Evolutionary conservation across 257 asterid species (phyloP).

Genomic region (Solanum dulcamara): DNA sequence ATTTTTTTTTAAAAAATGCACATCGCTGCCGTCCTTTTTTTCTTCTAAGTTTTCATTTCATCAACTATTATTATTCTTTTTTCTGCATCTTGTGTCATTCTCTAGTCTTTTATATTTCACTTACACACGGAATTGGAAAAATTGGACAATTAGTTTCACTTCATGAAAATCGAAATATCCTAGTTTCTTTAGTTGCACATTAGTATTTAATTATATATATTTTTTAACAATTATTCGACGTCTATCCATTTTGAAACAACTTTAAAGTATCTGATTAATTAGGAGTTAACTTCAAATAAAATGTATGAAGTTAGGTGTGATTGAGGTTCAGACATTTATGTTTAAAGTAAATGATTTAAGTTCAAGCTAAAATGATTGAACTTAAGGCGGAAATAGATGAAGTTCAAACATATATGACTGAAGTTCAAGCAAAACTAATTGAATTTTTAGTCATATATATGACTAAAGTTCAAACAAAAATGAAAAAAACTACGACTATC

Average conservation of each 20-base stretch:
- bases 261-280: no score
- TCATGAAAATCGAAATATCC: not conserved
- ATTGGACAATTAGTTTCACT: not conserved
- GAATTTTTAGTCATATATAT: not conserved
- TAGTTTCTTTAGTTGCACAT: not conserved
- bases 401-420: not conserved
- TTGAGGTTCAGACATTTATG: no score
- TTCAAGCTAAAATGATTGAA: not conserved
- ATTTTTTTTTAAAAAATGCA: no score
- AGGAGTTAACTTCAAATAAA: no score
- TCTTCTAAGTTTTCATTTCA: not conserved
- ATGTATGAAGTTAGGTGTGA: no score
- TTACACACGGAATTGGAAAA: slow-evolving; percentile 29
- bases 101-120: not conserved
- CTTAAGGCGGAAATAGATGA: no score
- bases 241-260: no score
- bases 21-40: no score
- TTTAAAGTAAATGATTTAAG: no score
- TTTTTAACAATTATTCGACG: no score
- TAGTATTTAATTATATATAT: no score
- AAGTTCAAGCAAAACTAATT: no score
- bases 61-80: not conserved
- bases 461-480: not conserved
- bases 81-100: slow-evolving; percentile 22
- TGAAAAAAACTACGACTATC: not conserved